These are phyloP conservation scores for Fraxinus floribunda DNA, from an alignment of 305 asterid genomes.

Conservation along the genomic window DNA sequence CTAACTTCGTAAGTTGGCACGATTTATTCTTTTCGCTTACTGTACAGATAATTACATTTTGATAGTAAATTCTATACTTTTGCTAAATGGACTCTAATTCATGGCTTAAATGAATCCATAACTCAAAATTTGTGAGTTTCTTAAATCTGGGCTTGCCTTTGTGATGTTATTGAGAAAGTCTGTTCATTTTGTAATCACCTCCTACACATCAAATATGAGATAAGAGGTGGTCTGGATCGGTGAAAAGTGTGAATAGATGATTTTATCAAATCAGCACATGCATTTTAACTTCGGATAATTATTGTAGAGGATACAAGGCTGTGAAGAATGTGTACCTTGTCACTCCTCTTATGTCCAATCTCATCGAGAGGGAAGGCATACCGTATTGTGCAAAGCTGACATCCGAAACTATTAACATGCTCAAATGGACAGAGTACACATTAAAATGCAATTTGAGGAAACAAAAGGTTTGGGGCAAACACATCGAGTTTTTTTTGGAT, in stretches of 20 bases:
- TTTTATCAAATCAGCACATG: neutral
- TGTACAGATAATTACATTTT: neutral
- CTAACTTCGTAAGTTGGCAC: too few species aligned
- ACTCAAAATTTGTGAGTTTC: neutral
- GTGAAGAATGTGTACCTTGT: neutral
- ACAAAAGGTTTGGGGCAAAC: neutral
- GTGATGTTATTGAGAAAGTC: neutral
- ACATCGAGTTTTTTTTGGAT: neutral
- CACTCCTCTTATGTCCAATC: neutral
- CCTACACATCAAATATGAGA: neutral
- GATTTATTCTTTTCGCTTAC: neutral
- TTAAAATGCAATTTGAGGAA: neutral
- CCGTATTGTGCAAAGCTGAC: neutral
- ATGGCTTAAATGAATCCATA: neutral
- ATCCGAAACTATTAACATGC: neutral
- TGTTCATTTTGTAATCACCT: neutral
- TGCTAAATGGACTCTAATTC: neutral
- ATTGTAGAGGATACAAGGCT: neutral
- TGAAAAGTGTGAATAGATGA: neutral
- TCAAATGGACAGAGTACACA: neutral
- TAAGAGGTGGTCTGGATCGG: neutral
- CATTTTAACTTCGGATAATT: neutral
- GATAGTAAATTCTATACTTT: neutral
- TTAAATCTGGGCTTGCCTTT: neutral
- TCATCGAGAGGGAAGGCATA: neutral